Evolutionary conservation across 1,284 basidiomycete genomes (phyloP).

Genomic region (Mycosarcoma mackinlayi): DNA sequence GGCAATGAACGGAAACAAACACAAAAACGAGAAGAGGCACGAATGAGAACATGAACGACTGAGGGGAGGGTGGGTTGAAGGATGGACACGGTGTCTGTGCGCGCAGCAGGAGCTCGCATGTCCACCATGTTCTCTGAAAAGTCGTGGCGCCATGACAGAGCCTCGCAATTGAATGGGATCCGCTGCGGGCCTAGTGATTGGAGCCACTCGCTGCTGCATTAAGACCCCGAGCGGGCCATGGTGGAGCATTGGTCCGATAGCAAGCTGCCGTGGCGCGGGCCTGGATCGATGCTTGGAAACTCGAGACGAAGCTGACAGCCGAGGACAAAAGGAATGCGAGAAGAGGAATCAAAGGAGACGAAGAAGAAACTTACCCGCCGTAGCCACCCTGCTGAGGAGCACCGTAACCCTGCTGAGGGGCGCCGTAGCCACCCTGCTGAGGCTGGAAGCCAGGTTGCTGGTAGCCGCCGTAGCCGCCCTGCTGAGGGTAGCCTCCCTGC

Average conservation of each 20-base stretch:
- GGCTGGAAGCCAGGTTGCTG: slow-evolving; percentile 58
- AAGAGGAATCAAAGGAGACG: not conserved
- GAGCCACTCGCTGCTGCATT: no score
- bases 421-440: slow-evolving; percentile 55
- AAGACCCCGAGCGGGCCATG: no score
- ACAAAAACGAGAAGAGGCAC: slow-evolving; percentile 19
- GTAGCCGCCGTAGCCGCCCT: slow-evolving; percentile 54
- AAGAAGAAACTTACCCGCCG: slow-evolving; percentile 40
- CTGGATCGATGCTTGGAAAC: slow-evolving; percentile 1
- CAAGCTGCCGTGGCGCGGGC: not conserved
- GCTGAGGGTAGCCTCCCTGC: slow-evolving; percentile 46
- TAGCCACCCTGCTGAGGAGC: slow-evolving; percentile 57
- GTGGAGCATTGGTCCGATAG: no score
- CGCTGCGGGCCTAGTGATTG: no score
- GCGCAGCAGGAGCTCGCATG: not conserved
- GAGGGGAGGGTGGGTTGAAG: not conserved
- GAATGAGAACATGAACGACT: slow-evolving; percentile 27
- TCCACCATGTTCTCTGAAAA: not conserved
- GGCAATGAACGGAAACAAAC: not conserved
- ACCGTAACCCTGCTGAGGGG: slow-evolving; percentile 51
- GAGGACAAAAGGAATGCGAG: not conserved
- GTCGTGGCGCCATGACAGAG: no score
- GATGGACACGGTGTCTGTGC: not conserved
- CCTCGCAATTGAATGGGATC: no score
- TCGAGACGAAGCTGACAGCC: slow-evolving; percentile 10